phyloP scores from a whole-genome alignment of 192 early-diverging fungal species.

The Endogone sp. region DNA sequence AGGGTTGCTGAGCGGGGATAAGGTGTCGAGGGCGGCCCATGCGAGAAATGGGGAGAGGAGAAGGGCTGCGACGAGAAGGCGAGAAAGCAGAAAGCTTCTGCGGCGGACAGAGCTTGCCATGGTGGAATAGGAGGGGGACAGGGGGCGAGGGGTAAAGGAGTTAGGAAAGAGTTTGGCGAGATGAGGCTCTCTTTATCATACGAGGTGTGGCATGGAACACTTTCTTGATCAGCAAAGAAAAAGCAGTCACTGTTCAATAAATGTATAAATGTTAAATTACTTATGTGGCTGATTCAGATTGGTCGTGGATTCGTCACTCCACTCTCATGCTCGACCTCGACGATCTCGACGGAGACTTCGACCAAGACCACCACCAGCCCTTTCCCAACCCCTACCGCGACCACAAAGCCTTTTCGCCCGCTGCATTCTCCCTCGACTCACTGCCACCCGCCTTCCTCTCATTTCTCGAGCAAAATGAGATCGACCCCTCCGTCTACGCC shows the following conservation, averaged over 20 bases:
- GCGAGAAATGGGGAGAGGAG: neutral
- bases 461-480: constrained; percentile 69
- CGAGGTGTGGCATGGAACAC: no score
- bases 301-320: no score
- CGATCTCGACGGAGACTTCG: neutral
- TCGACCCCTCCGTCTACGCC: constrained; percentile 61
- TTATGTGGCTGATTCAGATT: neutral
- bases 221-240: no score
- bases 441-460: constrained; percentile 61
- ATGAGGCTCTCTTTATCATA: no score
- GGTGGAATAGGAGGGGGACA: neutral
- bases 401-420: no score
- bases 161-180: neutral
- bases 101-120: neutral
- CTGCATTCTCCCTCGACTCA: constrained; percentile 3
- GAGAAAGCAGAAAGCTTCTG: neutral
- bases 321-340: neutral
- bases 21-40: neutral
- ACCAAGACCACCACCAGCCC: neutral
- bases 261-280: no score
- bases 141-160: no score
- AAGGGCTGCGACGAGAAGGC: neutral
- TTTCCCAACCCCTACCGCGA: no score
- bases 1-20: neutral
- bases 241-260: neutral